Evolutionary conservation across 768 basidiomycete species (phyloP).

Genomic region (Suillus subalutaceus): DNA sequence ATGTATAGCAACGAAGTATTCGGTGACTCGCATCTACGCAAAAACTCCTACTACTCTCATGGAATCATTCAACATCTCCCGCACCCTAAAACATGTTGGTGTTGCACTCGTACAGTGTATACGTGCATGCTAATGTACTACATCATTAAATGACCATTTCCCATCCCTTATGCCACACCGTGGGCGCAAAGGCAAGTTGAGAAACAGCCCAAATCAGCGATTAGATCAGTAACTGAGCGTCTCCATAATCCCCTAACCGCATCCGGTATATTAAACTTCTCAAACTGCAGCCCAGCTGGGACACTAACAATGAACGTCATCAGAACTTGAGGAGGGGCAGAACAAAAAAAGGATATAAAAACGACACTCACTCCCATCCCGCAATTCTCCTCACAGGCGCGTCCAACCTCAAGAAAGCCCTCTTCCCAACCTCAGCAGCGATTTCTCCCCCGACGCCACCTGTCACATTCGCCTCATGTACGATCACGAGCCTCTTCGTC

Average conservation of each 20-base stretch:
- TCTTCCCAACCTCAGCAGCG: constrained; percentile 85
- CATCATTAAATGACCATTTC: constrained; percentile 1
- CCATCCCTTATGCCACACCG: background rate
- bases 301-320: constrained; percentile 46
- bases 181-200: background rate
- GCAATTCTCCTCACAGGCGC: constrained; percentile 87
- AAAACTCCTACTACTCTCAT: too few relatives aligned
- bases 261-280: constrained; percentile 93
- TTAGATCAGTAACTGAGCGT: constrained; percentile 65
- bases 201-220: background rate
- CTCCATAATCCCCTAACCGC: constrained; percentile 77
- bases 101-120: constrained; percentile 1
- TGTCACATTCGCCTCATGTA: constrained; percentile 89
- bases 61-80: background rate
- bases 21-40: too few relatives aligned
- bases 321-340: constrained; percentile 3
- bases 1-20: too few relatives aligned
- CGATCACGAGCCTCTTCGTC: constrained; percentile 84
- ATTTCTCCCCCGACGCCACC: constrained; percentile 90
- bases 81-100: background rate
- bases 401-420: constrained; percentile 80
- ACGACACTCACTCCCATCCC: constrained; percentile 87
- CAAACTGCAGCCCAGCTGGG: constrained; percentile 83
- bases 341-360: background rate
- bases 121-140: constrained; percentile 3